phyloP scores from a whole-genome alignment of 1,284 basidiomycete species.

The Malassezia obtusa region DNA sequence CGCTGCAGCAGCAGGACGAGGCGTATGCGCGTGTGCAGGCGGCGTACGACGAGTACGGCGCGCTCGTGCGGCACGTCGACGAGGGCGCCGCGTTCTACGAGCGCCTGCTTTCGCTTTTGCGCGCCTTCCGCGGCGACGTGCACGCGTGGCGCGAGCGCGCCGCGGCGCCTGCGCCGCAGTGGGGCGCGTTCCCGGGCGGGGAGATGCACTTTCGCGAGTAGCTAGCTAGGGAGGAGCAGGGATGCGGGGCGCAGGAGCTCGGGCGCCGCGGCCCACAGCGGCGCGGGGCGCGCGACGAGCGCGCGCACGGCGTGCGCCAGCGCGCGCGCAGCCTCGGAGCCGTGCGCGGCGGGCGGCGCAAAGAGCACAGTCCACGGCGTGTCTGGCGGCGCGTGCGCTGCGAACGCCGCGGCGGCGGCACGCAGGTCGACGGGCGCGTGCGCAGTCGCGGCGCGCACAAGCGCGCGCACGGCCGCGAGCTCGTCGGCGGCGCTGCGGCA shows the following conservation, averaged over 20 bases:
- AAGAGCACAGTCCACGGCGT: conserved; percentile 5
- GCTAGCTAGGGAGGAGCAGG: neutral
- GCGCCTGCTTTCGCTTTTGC: neutral
- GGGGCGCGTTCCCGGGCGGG: conserved; percentile 31
- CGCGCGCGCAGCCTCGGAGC: neutral
- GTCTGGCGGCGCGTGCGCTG: neutral
- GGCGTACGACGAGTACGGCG: neutral
- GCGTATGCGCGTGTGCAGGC: neutral
- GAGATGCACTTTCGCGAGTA: conserved; percentile 32
- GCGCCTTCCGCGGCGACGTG: neutral
- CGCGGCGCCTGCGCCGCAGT: neutral
- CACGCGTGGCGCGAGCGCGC: neutral
- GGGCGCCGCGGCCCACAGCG: neutral
- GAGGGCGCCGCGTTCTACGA: conserved; percentile 8
- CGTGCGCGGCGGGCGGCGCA: neutral
- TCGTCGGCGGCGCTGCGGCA: neutral
- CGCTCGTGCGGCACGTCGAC: neutral
- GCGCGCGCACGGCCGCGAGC: neutral
- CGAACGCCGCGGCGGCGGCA: neutral
- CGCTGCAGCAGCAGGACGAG: conserved; percentile 4
- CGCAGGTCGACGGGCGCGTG: neutral
- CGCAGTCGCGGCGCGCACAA: neutral
- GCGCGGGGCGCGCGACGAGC: neutral
- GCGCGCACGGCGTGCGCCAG: neutral
- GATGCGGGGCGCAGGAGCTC: neutral